Evolutionary conservation across 1,284 basidiomycete genomes (phyloP).

Genomic region (Irpex lacteus): DNA sequence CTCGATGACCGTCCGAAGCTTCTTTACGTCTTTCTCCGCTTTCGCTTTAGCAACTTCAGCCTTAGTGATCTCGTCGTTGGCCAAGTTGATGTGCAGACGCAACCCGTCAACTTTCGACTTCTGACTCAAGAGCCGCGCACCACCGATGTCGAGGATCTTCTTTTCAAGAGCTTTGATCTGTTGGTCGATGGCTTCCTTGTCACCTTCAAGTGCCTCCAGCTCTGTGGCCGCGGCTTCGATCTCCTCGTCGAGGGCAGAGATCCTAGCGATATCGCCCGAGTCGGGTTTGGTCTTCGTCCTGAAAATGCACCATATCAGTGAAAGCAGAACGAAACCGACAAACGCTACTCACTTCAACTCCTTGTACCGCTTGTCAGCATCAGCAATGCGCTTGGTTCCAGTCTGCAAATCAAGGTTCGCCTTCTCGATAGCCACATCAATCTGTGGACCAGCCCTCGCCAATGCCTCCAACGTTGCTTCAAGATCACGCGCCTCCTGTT

Average conservation of each 20-base stretch:
- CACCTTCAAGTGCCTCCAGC: conserved; percentile 64
- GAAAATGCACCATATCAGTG: conserved; percentile 8
- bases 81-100: conserved; percentile 78
- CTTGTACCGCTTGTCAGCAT: conserved; percentile 78
- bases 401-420: conserved; percentile 82
- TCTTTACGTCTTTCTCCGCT: conserved; percentile 82
- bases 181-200: conserved; percentile 70
- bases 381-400: conserved; percentile 72
- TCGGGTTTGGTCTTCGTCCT: conserved; percentile 85
- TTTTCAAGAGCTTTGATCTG: conserved; percentile 89
- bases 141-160: conserved; percentile 91
- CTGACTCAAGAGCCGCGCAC: conserved; percentile 83
- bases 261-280: conserved; percentile 77
- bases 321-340: background rate
- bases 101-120: conserved; percentile 87
- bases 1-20: conserved; percentile 60
- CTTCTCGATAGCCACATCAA: conserved; percentile 85
- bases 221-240: conserved; percentile 61
- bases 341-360: conserved; percentile 70
- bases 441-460: conserved; percentile 63
- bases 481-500: conserved; percentile 49
- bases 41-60: conserved; percentile 90
- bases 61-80: conserved; percentile 91
- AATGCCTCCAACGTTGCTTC: conserved; percentile 66
- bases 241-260: conserved; percentile 68